phyloP scores from a whole-genome alignment of 306 rosid species.

The Citrullus amarus region DNA sequence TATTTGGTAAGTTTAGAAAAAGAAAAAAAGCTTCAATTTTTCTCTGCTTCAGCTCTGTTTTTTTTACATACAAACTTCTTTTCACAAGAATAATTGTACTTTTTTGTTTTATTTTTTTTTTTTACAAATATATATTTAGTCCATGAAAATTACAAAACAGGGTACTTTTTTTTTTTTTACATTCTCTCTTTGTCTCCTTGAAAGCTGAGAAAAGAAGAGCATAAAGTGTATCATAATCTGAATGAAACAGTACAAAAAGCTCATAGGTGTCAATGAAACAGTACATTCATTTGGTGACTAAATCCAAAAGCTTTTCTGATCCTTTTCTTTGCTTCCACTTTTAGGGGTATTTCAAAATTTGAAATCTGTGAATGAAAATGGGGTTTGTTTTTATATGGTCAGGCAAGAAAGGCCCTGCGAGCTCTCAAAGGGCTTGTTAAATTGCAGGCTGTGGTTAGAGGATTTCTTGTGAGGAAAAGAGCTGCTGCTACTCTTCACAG shows the following conservation, averaged over 20 bases:
- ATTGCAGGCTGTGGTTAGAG: constrained; percentile 88
- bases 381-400: constrained; percentile 1
- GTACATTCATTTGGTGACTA: neutral
- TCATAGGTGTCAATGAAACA: neutral
- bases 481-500: constrained; percentile 88
- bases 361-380: neutral
- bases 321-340: neutral
- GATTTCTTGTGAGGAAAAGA: constrained; percentile 74
- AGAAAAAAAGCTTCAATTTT: neutral
- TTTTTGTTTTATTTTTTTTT: neutral
- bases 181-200: neutral
- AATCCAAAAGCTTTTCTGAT: neutral
- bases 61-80: neutral
- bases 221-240: neutral
- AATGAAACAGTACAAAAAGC: neutral
- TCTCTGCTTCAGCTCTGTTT: neutral
- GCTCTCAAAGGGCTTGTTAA: constrained; percentile 86
- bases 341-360: neutral
- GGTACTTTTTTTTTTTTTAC: neutral
- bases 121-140: neutral
- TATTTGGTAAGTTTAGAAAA: constrained; percentile 46
- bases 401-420: constrained; percentile 88
- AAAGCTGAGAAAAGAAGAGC: neutral
- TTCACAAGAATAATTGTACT: neutral
- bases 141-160: neutral